phyloP scores from a whole-genome alignment of 2,329 filamentous ascomycete species.

The Pestalotiopsis sp. region DNA sequence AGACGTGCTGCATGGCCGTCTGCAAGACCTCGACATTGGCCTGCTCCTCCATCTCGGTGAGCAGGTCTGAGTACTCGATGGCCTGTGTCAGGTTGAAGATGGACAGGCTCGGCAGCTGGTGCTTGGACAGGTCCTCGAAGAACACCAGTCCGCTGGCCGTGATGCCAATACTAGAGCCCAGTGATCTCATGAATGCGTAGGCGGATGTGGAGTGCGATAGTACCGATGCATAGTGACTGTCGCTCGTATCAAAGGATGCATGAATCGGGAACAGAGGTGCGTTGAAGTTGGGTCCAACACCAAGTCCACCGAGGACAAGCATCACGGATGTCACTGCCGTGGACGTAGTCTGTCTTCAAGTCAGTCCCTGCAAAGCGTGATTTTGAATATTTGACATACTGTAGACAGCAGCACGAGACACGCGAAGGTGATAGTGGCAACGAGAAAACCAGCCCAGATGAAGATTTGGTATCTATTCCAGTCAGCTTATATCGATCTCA shows the following conservation, averaged over 20 bases:
- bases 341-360: not conserved
- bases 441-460: not conserved
- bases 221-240: not conserved
- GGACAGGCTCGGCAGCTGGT: not conserved
- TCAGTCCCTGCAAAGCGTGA: not conserved
- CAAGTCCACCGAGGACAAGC: not conserved
- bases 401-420: not conserved
- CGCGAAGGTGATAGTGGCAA: not conserved
- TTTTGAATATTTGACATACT: not conserved
- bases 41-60: not conserved
- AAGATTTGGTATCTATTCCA: not conserved
- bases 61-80: slow-evolving; percentile 1
- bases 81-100: slow-evolving; percentile 8
- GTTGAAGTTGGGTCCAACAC: slow-evolving; percentile 3
- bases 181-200: slow-evolving; percentile 2
- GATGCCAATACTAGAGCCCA: slow-evolving; percentile 5
- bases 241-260: not conserved
- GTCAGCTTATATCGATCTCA: not conserved
- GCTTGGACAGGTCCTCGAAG: slow-evolving; percentile 3
- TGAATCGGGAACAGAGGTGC: not conserved
- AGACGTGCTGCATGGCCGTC: slow-evolving; percentile 8
- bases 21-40: slow-evolving; percentile 4
- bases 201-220: not conserved
- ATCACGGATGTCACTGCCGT: not conserved
- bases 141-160: slow-evolving; percentile 4